Base-by-base conservation (phyloP, 306 rosid genomes). In the Vigna angularis region DNA sequence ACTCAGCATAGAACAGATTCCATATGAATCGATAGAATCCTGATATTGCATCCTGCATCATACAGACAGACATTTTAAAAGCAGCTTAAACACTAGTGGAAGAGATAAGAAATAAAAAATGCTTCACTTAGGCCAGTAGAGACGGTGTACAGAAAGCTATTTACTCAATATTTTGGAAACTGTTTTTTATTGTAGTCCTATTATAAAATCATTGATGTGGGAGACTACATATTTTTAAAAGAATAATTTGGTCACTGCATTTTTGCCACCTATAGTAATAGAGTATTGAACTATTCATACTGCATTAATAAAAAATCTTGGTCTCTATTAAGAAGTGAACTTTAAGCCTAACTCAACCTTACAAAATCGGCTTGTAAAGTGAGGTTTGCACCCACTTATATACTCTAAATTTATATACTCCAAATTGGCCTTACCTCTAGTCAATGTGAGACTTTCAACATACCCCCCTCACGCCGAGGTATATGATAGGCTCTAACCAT, bases 1-100 rank as follows among this genome's bases (percentile, higher is more conserved):
- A 95, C 89, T 92, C 98, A 42, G 97, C 92, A 78, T 95, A 92
- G 80, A 92, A 92, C 45, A 91, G 92, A 85, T 92, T 95, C 98
- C 98, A 95, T 77, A 95, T 92, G 83, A 95, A 95, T 62, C 97
- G 87, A 77, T 95, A 95, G 89, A 79, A 95, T 59, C 78, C 82
- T 6, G 93, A 89, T 66, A 92, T 91, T 76, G 97, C 97, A 85
- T 89, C 98, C 98, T 95, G 98, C 88, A 88, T 11, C 73, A 85
- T 72, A 79, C 62, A 84, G 9, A 48, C 72, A 62, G 63, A 83
- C 51, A 68, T 69, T 80, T 65, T 16, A 82, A 47, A 67, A 66
- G 63, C 51, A 80, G 62, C 48, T 40, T 63, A 58, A 38, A 40
- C 61, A 53, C 50, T 1, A 12, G 42, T 58, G 51, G 14, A 15